phyloP scores from a whole-genome alignment of 495 filamentous ascomycete genomes.

The Rhypophila decipiens region DNA sequence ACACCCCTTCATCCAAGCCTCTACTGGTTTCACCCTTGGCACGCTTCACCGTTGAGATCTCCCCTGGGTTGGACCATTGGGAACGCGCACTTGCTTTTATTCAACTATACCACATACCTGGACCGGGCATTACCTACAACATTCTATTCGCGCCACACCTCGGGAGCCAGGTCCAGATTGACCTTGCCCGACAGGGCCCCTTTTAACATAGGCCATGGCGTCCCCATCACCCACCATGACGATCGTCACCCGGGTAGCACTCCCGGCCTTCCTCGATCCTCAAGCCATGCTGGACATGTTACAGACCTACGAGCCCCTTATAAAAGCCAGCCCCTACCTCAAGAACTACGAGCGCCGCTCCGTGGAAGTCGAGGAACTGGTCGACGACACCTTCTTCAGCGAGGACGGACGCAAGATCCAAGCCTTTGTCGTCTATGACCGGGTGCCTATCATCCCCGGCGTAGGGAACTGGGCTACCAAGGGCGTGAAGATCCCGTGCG shows the following conservation, averaged over 20 bases:
- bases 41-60: too few species aligned
- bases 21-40: too few species aligned
- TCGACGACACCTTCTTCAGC: conserved; percentile 30
- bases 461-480: conserved; percentile 22
- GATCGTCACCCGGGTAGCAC: conserved; percentile 29
- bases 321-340: conserved; percentile 28
- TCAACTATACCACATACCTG: too few species aligned
- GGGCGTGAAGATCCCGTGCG: conserved; percentile 23
- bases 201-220: not conserved
- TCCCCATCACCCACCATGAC: conserved; percentile 11
- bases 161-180: too few species aligned
- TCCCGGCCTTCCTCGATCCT: conserved; percentile 23
- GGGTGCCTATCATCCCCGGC: conserved; percentile 32
- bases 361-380: conserved; percentile 18
- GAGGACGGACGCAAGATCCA: conserved; percentile 19
- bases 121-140: too few species aligned
- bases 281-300: conserved; percentile 20
- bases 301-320: conserved; percentile 29
- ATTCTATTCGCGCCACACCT: too few species aligned
- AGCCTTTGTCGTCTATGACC: conserved; percentile 29
- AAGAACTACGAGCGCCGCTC: conserved; percentile 19
- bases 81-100: too few species aligned
- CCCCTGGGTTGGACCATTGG: too few species aligned
- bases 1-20: too few species aligned
- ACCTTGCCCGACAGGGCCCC: too few species aligned